Percentiles rank a stretch among this genome's conserved stretches.
These are phyloP conservation scores for Luffa aegyptiaca DNA, from an alignment of 306 rosid species.

Conservation along the genomic window DNA sequence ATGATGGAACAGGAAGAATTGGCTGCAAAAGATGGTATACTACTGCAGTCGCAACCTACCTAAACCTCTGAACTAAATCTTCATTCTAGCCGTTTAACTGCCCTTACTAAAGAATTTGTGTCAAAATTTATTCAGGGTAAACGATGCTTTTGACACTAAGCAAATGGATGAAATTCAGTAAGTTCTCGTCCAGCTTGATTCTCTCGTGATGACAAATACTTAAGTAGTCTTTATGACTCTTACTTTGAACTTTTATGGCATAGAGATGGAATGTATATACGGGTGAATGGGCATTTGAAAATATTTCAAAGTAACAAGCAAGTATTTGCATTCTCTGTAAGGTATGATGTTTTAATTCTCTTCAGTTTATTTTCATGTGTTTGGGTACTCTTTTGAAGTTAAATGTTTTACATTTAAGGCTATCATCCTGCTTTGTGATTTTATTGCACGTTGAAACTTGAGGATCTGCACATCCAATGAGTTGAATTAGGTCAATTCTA, in stretches of 20 bases:
- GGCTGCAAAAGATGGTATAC: slow-evolving; percentile 80
- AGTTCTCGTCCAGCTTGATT: slow-evolving; percentile 15
- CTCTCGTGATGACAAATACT: not conserved
- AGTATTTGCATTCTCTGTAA: slow-evolving; percentile 68
- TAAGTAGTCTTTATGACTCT: not conserved
- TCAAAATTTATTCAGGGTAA: slow-evolving; percentile 35
- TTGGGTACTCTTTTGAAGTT: not conserved
- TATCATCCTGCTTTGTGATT: not conserved
- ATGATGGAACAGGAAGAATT: slow-evolving; percentile 88
- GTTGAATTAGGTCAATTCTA: not conserved
- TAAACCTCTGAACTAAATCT: not conserved
- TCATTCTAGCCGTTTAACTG: not conserved
- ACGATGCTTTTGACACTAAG: slow-evolving; percentile 52
- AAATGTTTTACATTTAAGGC: not conserved
- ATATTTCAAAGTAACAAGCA: slow-evolving; percentile 64
- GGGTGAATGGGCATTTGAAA: slow-evolving; percentile 75
- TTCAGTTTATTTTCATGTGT: not conserved
- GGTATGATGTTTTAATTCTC: slow-evolving; percentile 22
- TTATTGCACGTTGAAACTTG: not conserved
- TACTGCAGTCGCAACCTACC: not conserved
- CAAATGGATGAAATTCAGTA: slow-evolving; percentile 78
- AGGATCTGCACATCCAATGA: not conserved
- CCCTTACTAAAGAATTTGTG: not conserved
- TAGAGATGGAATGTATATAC: slow-evolving; percentile 50
- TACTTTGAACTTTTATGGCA: slow-evolving; percentile 10